Conservation (phyloP, 257 asterid genomes). For the Knoxia roxburghii region DNA sequence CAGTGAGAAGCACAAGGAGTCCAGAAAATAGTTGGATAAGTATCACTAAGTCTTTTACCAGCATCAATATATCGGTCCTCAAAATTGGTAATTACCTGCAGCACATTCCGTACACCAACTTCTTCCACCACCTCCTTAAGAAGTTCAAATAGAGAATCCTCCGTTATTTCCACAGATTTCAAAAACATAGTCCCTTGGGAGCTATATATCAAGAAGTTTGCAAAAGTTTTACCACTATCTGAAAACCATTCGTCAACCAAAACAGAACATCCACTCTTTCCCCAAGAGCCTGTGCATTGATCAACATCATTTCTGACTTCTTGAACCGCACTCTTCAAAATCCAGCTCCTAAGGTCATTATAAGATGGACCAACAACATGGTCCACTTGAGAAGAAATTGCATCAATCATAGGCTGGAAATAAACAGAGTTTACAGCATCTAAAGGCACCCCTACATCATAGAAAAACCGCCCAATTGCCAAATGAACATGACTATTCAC, state of each 20-base stretch:
- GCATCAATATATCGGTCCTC: constrained; percentile 70
- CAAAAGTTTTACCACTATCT: constrained; percentile 52
- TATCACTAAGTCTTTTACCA: constrained; percentile 60
- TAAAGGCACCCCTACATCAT: constrained; percentile 63
- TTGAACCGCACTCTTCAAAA: constrained; percentile 61
- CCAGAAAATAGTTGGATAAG: constrained; percentile 77
- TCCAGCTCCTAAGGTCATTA: constrained; percentile 72
- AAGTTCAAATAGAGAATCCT: constrained; percentile 53
- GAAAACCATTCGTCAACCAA: constrained; percentile 69
- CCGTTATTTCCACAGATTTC: constrained; percentile 67
- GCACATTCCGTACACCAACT: constrained; percentile 68
- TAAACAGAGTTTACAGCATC: constrained; percentile 71
- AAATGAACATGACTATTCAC: constrained; percentile 52
- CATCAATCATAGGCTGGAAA: constrained; percentile 88
- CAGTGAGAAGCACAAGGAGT: constrained; percentile 82
- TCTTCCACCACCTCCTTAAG: constrained; percentile 75
- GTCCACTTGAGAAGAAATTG: constrained; percentile 59
- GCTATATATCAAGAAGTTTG: constrained; percentile 53
- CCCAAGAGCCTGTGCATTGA: constrained; percentile 58
- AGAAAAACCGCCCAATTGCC: constrained; percentile 82
- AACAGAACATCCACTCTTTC: constrained; percentile 68
- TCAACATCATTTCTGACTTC: constrained; percentile 62
- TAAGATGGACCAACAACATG: constrained; percentile 62
- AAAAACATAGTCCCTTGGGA: constrained; percentile 64
- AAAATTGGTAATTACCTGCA: constrained; percentile 68